Evolutionary conservation across 352 stramenopile species (phyloP), one percentile per base, ranked within the genome.

Genomic region (Pythium oligandrum): DNA sequence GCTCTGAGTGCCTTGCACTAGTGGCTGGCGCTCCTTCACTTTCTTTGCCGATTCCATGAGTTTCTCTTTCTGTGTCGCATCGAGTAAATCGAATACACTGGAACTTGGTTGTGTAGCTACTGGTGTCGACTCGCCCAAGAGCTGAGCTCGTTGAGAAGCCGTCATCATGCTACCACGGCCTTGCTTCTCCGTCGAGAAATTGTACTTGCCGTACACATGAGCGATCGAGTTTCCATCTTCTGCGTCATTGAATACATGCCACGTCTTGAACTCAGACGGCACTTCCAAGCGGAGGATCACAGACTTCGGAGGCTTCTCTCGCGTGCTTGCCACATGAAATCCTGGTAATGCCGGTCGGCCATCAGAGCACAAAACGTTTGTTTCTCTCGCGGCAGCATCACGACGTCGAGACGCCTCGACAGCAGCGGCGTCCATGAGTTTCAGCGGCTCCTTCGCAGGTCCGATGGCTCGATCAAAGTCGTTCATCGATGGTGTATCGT

Each of bases 401-500:
- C 81, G 44, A 33, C 60, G 56, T 51, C 74, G 73, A 3, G 66
- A 8, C 2, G 56, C 65, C 9, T 59, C 43, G 45, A 40, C 55
- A 8, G 49, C 64, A 31, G 66, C 57, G 9, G 65, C 48, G 17
- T 60, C 53, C n/a, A 60, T 35, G 11, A 60, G 53, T 30, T 62
- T 54, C 12, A 56, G 39, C 8, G 53, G 32, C 34, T 59, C 48
- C 1, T 40, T 37, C 2, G 44, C 39, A 2, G 55, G 64, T 11
- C 66, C 79, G 33, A 94, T 84, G 32, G 67, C 64, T 4, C 61
- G 68, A 64, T 95, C 78, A 60, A 90, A 92, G 7, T 89, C 66
- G 17, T 63, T 46, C 72, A 90, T 89, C 0, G 76, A 78, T 1
- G 70, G 63, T 3, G 67, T 71, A 4, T 68, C 82, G 43, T 95